Evolutionary conservation across 2,329 filamentous ascomycete genomes (phyloP).

Genomic region (Aplosporella prunicola): DNA sequence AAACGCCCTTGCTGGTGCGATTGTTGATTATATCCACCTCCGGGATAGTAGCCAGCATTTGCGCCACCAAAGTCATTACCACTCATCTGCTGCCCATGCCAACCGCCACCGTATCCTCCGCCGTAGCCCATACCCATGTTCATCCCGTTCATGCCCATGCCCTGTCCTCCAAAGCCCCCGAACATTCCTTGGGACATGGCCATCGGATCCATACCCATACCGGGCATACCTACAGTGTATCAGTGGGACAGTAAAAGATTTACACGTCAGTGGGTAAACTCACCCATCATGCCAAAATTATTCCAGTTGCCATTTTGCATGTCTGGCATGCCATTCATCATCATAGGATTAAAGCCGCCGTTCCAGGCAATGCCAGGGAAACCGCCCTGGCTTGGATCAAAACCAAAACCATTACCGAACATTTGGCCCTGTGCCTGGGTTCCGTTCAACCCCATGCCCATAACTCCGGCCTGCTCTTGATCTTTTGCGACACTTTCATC

Average conservation of each 20-base stretch:
- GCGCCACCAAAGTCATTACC: slow-evolving; percentile 65
- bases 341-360: slow-evolving; percentile 61
- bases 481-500: slow-evolving; percentile 12
- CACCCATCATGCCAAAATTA: slow-evolving; percentile 87
- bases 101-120: slow-evolving; percentile 53
- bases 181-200: slow-evolving; percentile 71
- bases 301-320: slow-evolving; percentile 58
- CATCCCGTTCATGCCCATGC: slow-evolving; percentile 77
- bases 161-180: slow-evolving; percentile 61
- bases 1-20: slow-evolving; percentile 32
- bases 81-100: slow-evolving; percentile 58
- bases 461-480: slow-evolving; percentile 17
- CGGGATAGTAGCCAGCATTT: slow-evolving; percentile 38
- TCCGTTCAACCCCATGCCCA: slow-evolving; percentile 13
- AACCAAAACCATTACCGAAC: slow-evolving; percentile 33
- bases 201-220: slow-evolving; percentile 78
- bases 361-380: slow-evolving; percentile 54
- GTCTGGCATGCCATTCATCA: slow-evolving; percentile 38
- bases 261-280: slow-evolving; percentile 28
- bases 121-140: slow-evolving; percentile 60
- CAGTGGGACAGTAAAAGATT: slow-evolving; percentile 13
- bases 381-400: slow-evolving; percentile 33
- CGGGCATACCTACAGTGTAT: slow-evolving; percentile 54
- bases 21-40: slow-evolving; percentile 46
- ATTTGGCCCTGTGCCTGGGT: slow-evolving; percentile 17